Evolutionary conservation across 2,329 filamentous ascomycete species (phyloP), one percentile per base, ranked within the genome.

Genomic region (Aspergillus novoparasiticus): DNA sequence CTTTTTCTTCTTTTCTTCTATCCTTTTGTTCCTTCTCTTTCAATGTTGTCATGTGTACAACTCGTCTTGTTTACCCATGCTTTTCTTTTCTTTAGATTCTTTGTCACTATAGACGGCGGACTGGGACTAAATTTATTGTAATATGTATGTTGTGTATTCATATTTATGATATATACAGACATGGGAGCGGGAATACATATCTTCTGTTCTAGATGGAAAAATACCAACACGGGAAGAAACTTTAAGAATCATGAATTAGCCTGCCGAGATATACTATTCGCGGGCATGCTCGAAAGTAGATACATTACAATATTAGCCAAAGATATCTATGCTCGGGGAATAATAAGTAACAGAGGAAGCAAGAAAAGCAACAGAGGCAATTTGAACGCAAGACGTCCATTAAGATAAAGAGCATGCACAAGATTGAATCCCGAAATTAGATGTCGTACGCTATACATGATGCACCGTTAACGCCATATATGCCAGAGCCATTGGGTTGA

Each of bases 371-470:
- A 32, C 6, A 32, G 8, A 23, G n/a, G 41, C 28, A 53, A 59
- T 41, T 14, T 19, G 21, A 50, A 43, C 28, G 26, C 34, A 51
- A 50, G 30, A 21, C n/a, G 21, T 34, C n/a, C 43, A 50, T 46
- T 9, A 36, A 19, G n/a, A 26, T 21, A 58, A 48, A 10, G 56
- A 19, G 43, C 26, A 48, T 50, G 30, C 30, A 14, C 19, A 32
- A 34, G 11, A 34, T 28, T 45, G 23, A 11, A 21, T 26, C 36
- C 39, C 32, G 34, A 36, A 57, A 59, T 64, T 60, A 62, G 63
- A 57, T n/a, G 61, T 28, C 26, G n/a, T 56, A 61, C 62, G 62
- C 62, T 64, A 45, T 51, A 67, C 53, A 67, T 66, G 57, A 59
- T 59, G 51, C 43, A 59, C 34, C 56, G 32, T 50, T 28, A 59